Evolutionary conservation across 257 asterid species (phyloP), one percentile per base, ranked within the genome.

Genomic region (Knoxia roxburghii): DNA sequence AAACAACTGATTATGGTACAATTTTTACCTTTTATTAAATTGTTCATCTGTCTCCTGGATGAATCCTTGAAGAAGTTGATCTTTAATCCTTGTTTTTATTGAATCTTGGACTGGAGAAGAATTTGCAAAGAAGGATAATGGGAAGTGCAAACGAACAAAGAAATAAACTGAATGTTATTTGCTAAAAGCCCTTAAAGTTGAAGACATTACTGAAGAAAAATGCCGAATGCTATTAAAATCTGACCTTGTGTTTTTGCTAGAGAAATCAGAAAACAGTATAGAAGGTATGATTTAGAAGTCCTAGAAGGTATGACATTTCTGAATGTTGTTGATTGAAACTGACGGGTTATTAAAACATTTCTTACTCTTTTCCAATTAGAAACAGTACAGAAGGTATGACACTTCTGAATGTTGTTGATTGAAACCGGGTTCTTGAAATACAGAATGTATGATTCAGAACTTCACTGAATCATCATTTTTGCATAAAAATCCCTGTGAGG

Each of bases 331-430:
- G 15, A 60, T 55, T 58, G 21, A 40, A 4, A 35, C 52, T 37
- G 35, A 55, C 12, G n/a, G n/a, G 58, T 64, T 54, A 27, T 64
- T 14, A 52, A 58, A 52, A 30, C 20, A 41, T 17, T 57, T 45
- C 13, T 56, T 24, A 70, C 33, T 30, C 41, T 39, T 41, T 52
- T n/a, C 56, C 56, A 67, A 17, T 61, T 3, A 39, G 37, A 39
- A 70, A 75, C 72, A 84, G 95, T n/a, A n/a, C n/a, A 2, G 76
- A 80, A 80, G 95, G 96, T 86, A 65, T 39, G 51, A 23, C 29
- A 35, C 37, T 45, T 41, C 59, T 20, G 17, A 2, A n/a, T n/a
- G 39, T 56, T 46, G 15, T 43, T 48, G 15, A 60, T 55, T 58
- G 21, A 40, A 4, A 35, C 52, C 30, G 35, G n/a, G 85, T 76